A percentile compares a stretch with the other conserved stretches of the same genome.
Evolutionary conservation across 2,329 filamentous ascomycete species (phyloP).

Genomic region (Diaporthe sp.): DNA sequence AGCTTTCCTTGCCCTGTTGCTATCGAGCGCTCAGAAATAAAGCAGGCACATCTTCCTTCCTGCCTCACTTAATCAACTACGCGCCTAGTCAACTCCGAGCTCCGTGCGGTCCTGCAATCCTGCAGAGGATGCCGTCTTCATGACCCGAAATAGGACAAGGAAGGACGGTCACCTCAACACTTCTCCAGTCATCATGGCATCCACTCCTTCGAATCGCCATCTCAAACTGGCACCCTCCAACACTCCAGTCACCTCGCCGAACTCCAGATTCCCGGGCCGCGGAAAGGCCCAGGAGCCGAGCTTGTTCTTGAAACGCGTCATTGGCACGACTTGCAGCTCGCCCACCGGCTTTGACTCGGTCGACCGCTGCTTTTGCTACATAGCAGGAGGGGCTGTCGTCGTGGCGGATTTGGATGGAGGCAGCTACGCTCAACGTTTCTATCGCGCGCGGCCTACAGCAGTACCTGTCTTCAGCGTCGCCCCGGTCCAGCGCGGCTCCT

Average conservation of each 20-base stretch:
- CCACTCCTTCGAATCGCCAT: slow-evolving; percentile 69
- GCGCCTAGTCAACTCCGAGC: slow-evolving; percentile 19
- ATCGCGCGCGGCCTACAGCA: slow-evolving; percentile 85
- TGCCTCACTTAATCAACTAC: slow-evolving; percentile 5
- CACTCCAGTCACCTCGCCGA: slow-evolving; percentile 77
- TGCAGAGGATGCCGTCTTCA: slow-evolving; percentile 27
- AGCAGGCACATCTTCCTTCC: neutral
- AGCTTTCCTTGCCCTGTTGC: neutral
- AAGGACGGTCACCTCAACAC: neutral
- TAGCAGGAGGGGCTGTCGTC: slow-evolving; percentile 93
- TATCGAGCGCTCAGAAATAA: neutral
- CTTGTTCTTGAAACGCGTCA: slow-evolving; percentile 84
- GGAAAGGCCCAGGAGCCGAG: slow-evolving; percentile 67
- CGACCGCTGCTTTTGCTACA: slow-evolving; percentile 86
- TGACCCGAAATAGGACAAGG: neutral
- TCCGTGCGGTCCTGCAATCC: slow-evolving; percentile 7
- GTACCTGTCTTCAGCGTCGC: slow-evolving; percentile 74
- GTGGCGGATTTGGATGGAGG: slow-evolving; percentile 81
- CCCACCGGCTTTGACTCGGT: slow-evolving; percentile 90
- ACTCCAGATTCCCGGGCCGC: slow-evolving; percentile 74
- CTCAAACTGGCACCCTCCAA: slow-evolving; percentile 82
- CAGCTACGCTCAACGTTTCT: slow-evolving; percentile 79
- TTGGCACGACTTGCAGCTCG: slow-evolving; percentile 89
- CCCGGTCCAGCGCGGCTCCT: slow-evolving; percentile 64
- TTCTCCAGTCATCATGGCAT: slow-evolving; percentile 66